Percentiles rank a stretch among this genome's conserved stretches.
Evolutionary conservation across 2,329 filamentous ascomycete genomes (phyloP).

Genomic region (Cladosporium sp.): DNA sequence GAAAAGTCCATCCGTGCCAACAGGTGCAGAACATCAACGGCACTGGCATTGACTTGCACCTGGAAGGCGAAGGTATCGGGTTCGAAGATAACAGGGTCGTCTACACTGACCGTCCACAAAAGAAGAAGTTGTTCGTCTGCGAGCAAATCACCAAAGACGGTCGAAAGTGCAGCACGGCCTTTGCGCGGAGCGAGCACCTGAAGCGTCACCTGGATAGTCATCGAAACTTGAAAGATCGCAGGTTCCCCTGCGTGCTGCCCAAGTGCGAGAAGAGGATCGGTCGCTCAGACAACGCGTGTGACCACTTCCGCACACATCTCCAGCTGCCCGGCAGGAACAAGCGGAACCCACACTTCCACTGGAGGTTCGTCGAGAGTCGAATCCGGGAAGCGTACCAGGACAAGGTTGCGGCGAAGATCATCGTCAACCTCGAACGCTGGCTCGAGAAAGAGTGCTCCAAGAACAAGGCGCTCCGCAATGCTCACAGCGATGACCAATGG

Average conservation of each 20-base stretch:
- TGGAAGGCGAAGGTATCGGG: constrained; percentile 8
- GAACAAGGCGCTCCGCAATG: background rate
- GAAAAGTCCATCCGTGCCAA: constrained; percentile 19
- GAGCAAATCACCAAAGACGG: constrained; percentile 18
- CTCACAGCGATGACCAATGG: constrained; percentile 4
- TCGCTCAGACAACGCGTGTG: constrained; percentile 34
- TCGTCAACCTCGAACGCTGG: constrained; percentile 25
- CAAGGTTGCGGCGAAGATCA: constrained; percentile 23
- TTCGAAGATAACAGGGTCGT: background rate
- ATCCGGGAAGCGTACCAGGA: constrained; percentile 18
- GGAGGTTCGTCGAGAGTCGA: constrained; percentile 19
- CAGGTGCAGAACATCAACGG: background rate
- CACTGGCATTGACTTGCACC: constrained; percentile 9
- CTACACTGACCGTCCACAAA: background rate
- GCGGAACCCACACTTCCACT: constrained; percentile 29
- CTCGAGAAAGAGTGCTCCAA: constrained; percentile 1
- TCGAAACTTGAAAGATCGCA: constrained; percentile 19
- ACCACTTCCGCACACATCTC: constrained; percentile 37
- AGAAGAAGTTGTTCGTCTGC: constrained; percentile 27
- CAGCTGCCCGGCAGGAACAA: constrained; percentile 23
- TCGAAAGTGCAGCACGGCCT: constrained; percentile 24
- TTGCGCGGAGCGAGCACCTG: constrained; percentile 35
- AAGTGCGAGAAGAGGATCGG: constrained; percentile 27
- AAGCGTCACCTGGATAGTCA: constrained; percentile 34
- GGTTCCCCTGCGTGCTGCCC: constrained; percentile 29